Base-by-base conservation (phyloP, 768 basidiomycete species). In the Coprinellus micaceus region DNA sequence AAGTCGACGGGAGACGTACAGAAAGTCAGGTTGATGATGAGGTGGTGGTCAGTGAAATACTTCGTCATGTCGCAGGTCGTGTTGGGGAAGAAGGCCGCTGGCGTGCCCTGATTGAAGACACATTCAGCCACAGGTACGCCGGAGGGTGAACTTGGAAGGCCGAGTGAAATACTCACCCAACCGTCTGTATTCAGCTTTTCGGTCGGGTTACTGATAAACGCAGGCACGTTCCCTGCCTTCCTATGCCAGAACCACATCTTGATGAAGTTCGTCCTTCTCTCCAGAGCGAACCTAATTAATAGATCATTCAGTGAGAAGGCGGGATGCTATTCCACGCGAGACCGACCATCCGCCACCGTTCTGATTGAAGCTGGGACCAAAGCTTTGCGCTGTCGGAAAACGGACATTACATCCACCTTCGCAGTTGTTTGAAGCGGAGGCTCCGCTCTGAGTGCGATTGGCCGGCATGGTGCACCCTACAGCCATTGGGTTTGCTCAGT, bases 231-330 rank as follows among this genome's bases (percentile, higher is more conserved):
- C 2, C 64, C 69, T 46, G 67, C 75, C 59, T 77, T 76, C 26
- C 87, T 74, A 0, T 81, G 68, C 86, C 87, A 91, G 73, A 88
- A 89, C 81, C 84, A 90, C 25, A 89, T 73, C 51, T 82, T 83
- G 59, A 89, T 83, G 64, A 74, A 80, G n/a, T 62, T 63, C 19
- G 67, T 63, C 0, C 82, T 82, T 39, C 86, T 77, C 64, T 87
- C 85, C 52, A 86, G 73, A 0, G 82, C 88, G 63, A 80, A 86
- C 80, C 81, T 85, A 53, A 30, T 9, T 17, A 37, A 9, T 9
- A 37, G 36, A 37, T 17, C 9, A 17, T 9, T 37, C 36, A 37
- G 36, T 9, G 36, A 9, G 36, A 9, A 9, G 9, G 17, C 36
- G 40, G 40, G 5, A 43, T 43, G 13, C 13, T 43, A 19, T 28